Evolutionary conservation across 768 basidiomycete species (phyloP), one percentile per base, ranked within the genome.

Genomic region (Auriscalpium vulgare): DNA sequence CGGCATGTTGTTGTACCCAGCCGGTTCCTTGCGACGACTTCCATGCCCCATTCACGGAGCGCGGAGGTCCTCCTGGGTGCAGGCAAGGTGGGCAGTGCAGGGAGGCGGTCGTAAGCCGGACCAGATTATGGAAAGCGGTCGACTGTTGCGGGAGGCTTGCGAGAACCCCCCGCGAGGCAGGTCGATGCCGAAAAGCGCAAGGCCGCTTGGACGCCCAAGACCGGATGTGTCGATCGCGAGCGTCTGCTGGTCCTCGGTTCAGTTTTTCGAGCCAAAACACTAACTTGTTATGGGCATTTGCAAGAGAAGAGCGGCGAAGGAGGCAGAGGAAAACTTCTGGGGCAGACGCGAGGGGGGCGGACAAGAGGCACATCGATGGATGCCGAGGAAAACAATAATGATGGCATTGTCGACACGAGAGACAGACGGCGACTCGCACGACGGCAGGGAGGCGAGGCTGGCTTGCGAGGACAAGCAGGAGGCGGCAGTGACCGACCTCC

Each of bases 21-120:
- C 53, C 53, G 56, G 56, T 59, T 59, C 52, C 58, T 53, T 29
- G 29, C 29, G 29, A 29, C 47, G 47, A 48, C 13, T 48, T 48
- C 14, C 21, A 16, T 13, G 13, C 13, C 47, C 17, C 17, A 48
- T 48, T 19, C 43, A 43, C 40, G 40, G 40, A 43, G 40, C 40
- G 40, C 40, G 40, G 40, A 43, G 13, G 40, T 14, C 40, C 40
- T 8, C 40, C 14, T 9, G 13, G 43, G 43, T 44, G 10, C 43
- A 44, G 14, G 43, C 14, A 14, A 44, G 43, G 43, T 14, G 43
- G 43, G 43, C 43, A 44, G 14, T 14, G 17, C 43, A 10, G 14
- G 43, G 17, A 44, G 14, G 43, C 43, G 43, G 17, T 44, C 43
- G 43, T 19, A 19, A 44, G 6, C 43, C 17, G 17, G 21, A 48